A percentile compares a stretch with the other conserved stretches of the same genome.
These are phyloP conservation scores for Tricharina praecox DNA, from an alignment of 495 filamentous ascomycete genomes.

Conservation along the genomic window DNA sequence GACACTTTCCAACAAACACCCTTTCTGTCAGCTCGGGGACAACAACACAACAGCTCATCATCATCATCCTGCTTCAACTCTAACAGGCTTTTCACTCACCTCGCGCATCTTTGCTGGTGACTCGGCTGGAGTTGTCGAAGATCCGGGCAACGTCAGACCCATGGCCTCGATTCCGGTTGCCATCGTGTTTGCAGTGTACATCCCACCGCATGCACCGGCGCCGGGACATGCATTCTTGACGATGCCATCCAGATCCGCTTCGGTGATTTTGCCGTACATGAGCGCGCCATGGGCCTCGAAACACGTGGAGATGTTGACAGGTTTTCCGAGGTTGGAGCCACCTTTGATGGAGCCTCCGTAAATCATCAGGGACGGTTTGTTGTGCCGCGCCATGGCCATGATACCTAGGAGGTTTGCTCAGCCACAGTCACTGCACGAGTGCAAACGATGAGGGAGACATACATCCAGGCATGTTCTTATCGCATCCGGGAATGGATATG, in stretches of 20 bases:
- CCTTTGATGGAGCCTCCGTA: conserved; percentile 86
- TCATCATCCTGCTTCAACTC: no score
- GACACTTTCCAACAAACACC: no score
- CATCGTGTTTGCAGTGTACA: conserved; percentile 97
- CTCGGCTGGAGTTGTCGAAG: conserved; percentile 71
- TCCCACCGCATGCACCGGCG: conserved; percentile 88
- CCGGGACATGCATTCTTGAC: conserved; percentile 77
- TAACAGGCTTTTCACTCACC: no score
- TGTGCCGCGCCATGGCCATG: conserved; percentile 79
- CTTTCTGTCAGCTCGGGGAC: no score
- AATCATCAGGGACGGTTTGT: conserved; percentile 67
- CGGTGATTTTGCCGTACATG: conserved; percentile 47
- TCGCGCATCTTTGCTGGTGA: conserved; percentile 86
- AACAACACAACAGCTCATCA: no score
- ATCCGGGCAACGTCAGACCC: conserved; percentile 79
- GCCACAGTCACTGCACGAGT: background rate
- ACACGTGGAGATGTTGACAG: conserved; percentile 78
- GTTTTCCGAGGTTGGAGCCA: conserved; percentile 60
- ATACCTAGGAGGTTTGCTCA: conserved; percentile 26
- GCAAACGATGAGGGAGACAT: conserved; percentile 12
- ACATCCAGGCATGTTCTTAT: conserved; percentile 94
- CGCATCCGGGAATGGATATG: conserved; percentile 86
- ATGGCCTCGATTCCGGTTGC: conserved; percentile 90
- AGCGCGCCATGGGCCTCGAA: conserved; percentile 87
- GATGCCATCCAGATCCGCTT: conserved; percentile 73